Evolutionary conservation across 345 rosid genomes (phyloP).

Genomic region (Linum trigynum): DNA sequence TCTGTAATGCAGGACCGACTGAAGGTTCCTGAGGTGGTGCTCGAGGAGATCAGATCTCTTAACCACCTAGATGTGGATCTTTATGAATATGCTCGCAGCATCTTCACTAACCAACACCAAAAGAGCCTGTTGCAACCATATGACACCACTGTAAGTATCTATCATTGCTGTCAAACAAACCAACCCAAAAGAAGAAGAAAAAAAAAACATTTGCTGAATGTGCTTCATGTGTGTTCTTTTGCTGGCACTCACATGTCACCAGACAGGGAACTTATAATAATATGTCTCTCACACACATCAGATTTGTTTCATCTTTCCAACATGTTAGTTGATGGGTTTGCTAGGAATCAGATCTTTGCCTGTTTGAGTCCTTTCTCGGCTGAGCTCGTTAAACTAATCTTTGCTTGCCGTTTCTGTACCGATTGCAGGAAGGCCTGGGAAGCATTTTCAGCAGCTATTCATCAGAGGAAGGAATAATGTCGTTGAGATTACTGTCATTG

Average conservation of each 20-base stretch:
- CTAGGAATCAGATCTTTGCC: background rate
- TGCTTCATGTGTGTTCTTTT: background rate
- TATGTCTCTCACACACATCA: background rate
- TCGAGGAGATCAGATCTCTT: constrained; percentile 55
- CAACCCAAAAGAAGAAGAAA: constrained; percentile 32
- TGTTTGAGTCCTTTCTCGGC: background rate
- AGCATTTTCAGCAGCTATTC: constrained; percentile 21
- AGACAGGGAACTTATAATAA: background rate
- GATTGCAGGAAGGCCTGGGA: constrained; percentile 38
- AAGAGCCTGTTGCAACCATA: constrained; percentile 20
- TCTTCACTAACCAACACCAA: constrained; percentile 56
- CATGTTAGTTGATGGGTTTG: background rate
- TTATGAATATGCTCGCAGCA: constrained; percentile 59
- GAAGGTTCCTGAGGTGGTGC: constrained; percentile 40
- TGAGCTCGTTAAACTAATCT: background rate
- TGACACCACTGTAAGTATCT: constrained; percentile 23
- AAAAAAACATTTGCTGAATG: background rate
- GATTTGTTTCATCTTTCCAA: background rate
- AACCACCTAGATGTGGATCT: constrained; percentile 78
- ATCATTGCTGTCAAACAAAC: background rate
- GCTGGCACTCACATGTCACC: background rate
- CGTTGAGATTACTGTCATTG: constrained; percentile 34
- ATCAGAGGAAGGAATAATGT: constrained; percentile 20
- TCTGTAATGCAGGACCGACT: constrained; percentile 47
- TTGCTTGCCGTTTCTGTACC: background rate